Evolutionary conservation across 495 filamentous ascomycete genomes (phyloP).

Genomic region (Neurospora tetrasperma): DNA sequence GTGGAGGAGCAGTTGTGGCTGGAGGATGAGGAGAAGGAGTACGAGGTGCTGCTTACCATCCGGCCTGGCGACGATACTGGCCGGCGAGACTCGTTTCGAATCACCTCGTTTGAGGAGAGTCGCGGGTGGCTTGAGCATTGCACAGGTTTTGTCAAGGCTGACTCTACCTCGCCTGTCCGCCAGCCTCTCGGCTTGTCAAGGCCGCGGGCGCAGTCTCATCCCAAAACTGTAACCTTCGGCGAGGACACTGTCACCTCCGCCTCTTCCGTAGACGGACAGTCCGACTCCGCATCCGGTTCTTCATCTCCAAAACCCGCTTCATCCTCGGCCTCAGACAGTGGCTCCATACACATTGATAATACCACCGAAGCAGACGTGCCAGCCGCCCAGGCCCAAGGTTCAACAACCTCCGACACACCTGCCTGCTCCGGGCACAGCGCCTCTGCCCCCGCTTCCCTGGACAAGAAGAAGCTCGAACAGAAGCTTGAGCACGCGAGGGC

Average conservation of each 20-base stretch:
- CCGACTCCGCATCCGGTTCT: slow-evolving; percentile 8
- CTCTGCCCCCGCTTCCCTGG: not conserved
- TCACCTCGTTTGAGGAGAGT: slow-evolving; percentile 24
- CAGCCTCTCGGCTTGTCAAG: slow-evolving; percentile 2
- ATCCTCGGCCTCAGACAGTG: slow-evolving; percentile 10
- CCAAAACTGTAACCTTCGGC: not conserved
- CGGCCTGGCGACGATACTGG: slow-evolving; percentile 10
- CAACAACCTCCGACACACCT: slow-evolving; percentile 6
- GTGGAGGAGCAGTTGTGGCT: slow-evolving; percentile 16
- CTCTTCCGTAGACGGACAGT: slow-evolving; percentile 1
- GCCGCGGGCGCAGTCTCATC: slow-evolving; percentile 7
- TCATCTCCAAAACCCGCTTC: slow-evolving; percentile 5
- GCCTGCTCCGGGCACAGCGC: slow-evolving; percentile 2
- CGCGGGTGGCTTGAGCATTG: slow-evolving; percentile 25
- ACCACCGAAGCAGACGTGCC: not conserved
- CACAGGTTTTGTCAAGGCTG: slow-evolving; percentile 27
- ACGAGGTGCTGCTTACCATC: slow-evolving; percentile 19
- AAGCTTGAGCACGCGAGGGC: slow-evolving; percentile 5
- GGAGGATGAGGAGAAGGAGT: slow-evolving; percentile 15
- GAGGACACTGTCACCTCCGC: not conserved
- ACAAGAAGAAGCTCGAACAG: not conserved
- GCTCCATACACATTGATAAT: not conserved
- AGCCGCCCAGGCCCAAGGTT: not conserved
- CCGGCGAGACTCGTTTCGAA: slow-evolving; percentile 23
- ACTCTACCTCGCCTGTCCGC: slow-evolving; percentile 17